Percentiles rank a stretch among this genome's conserved stretches.
Conservation (phyloP, 2,329 filamentous ascomycete genomes). For the Cercospora berteroae region DNA sequence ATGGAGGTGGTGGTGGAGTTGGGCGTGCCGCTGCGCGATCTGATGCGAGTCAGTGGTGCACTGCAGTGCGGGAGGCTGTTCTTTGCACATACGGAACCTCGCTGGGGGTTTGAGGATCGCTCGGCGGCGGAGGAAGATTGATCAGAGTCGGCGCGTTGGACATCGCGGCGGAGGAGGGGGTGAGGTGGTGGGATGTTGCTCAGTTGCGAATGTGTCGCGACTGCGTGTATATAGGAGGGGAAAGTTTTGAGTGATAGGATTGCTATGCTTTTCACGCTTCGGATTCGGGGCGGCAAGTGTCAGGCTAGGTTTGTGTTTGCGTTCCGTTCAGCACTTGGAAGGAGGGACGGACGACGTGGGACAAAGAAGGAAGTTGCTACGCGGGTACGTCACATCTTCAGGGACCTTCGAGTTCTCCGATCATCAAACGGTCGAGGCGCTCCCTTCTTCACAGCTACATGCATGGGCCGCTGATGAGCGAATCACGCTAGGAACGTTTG, state of each 20-base stretch:
- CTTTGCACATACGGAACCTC: slow-evolving; percentile 71
- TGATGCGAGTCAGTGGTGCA: slow-evolving; percentile 9
- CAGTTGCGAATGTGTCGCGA: not conserved
- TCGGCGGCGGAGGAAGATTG: slow-evolving; percentile 78
- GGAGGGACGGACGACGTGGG: not conserved
- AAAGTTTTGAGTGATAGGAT: not conserved
- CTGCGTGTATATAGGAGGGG: not conserved
- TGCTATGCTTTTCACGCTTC: not conserved
- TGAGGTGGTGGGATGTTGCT: not conserved
- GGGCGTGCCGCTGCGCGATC: slow-evolving; percentile 70
- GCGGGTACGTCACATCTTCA: not conserved
- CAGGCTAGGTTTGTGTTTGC: not conserved
- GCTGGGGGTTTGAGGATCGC: slow-evolving; percentile 80
- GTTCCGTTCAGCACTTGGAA: not conserved
- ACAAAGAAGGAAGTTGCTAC: not conserved
- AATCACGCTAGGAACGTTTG: not conserved
- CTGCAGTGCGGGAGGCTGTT: not conserved
- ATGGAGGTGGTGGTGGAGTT: slow-evolving; percentile 91
- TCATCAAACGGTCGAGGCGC: not conserved
- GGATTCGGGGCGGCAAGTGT: not conserved
- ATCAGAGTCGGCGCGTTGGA: slow-evolving; percentile 65
- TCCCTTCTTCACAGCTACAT: not conserved
- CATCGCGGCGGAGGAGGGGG: slow-evolving; percentile 29
- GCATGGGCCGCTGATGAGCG: not conserved
- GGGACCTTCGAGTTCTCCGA: not conserved